Evolutionary conservation across 2,329 filamentous ascomycete species (phyloP).

Genomic region (Acephala macrosclerotiorum): DNA sequence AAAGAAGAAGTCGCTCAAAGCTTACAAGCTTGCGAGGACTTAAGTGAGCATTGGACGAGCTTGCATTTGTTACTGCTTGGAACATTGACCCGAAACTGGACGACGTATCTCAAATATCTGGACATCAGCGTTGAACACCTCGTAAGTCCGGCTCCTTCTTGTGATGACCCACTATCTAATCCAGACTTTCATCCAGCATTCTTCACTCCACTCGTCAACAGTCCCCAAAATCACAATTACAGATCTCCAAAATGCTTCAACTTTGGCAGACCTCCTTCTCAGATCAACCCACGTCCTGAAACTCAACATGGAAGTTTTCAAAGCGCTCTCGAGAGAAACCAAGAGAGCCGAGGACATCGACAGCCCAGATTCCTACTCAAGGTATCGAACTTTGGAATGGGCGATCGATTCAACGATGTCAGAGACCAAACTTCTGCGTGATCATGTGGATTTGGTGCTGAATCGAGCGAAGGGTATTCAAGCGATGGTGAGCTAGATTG

Average conservation of each 20-base stretch:
- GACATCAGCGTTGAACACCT: background rate
- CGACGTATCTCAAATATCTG: background rate
- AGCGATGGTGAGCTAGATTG: background rate
- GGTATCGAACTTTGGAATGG: background rate
- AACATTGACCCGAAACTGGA: background rate
- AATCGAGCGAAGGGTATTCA: background rate
- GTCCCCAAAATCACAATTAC: background rate
- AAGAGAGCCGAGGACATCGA: background rate
- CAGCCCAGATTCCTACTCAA: background rate
- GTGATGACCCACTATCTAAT: background rate
- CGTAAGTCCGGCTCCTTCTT: background rate
- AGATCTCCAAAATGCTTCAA: background rate
- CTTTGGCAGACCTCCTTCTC: background rate
- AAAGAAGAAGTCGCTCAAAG: slow-evolving; percentile 1
- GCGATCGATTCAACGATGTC: background rate
- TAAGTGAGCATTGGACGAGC: slow-evolving; percentile 5
- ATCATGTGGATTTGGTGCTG: background rate
- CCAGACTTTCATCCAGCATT: background rate
- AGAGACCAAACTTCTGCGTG: background rate
- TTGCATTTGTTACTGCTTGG: background rate
- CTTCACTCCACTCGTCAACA: background rate
- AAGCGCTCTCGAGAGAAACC: background rate
- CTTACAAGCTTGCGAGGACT: background rate
- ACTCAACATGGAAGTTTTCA: slow-evolving; percentile 1
- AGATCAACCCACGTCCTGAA: background rate